Percentiles rank a stretch among this genome's conserved stretches.
Conservation (phyloP, 2,329 filamentous ascomycete species). For the Fusarium sacchari region DNA sequence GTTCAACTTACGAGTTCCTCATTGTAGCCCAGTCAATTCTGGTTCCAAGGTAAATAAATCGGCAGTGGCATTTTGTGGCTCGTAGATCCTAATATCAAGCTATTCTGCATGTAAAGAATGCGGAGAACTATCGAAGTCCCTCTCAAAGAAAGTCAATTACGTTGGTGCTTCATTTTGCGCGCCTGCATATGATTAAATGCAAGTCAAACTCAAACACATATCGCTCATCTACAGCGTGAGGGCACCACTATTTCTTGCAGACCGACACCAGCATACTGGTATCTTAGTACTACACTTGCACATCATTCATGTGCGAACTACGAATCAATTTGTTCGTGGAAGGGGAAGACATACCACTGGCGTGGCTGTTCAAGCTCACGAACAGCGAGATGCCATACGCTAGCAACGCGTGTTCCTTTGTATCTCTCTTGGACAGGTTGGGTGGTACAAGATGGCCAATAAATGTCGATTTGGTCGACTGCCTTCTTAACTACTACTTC, state of each 20-base stretch:
- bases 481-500: neutral
- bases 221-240: neutral
- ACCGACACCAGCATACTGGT: neutral
- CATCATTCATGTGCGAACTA: neutral
- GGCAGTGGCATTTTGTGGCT: neutral
- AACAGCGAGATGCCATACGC: neutral
- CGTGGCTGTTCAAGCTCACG: neutral
- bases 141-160: neutral
- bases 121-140: too few relatives aligned
- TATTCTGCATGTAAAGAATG: neutral
- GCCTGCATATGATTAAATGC: too few relatives aligned
- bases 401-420: neutral
- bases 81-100: neutral
- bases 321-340: neutral
- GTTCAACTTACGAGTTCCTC: too few relatives aligned
- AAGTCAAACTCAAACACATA: neutral
- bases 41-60: too few relatives aligned
- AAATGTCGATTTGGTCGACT: neutral
- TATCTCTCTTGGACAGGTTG: neutral
- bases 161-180: neutral
- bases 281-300: neutral
- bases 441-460: neutral
- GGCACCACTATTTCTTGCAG: accelerated
- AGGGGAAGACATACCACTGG: neutral
- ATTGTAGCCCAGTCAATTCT: too few relatives aligned